A percentile compares a stretch with the other conserved stretches of the same genome.
These are phyloP conservation scores for Camellia sinensis DNA, from an alignment of 148 eudicot genomes.

Conservation along the genomic window DNA sequence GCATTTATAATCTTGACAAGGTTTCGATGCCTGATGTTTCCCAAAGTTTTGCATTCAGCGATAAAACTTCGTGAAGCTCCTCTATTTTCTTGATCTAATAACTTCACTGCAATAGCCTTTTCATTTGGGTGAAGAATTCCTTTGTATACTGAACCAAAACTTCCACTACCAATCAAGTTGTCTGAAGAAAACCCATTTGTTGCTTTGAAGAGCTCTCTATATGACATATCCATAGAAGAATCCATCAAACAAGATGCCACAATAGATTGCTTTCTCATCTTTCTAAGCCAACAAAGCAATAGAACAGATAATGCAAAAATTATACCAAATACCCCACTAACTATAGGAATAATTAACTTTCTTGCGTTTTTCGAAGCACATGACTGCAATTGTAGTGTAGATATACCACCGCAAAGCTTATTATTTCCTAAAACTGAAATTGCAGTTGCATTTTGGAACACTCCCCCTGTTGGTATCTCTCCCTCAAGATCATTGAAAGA, in stretches of 20 bases:
- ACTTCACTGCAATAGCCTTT: slow-evolving; percentile 10
- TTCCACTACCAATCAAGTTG: slow-evolving; percentile 16
- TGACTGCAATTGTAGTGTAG: slow-evolving; percentile 20
- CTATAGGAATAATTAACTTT: background rate
- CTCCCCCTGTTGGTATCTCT: slow-evolving; percentile 25
- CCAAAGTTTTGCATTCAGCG: slow-evolving; percentile 11
- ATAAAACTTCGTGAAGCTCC: slow-evolving; percentile 16
- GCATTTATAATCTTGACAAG: slow-evolving; percentile 14
- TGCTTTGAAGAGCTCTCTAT: slow-evolving; percentile 10
- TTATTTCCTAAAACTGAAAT: slow-evolving; percentile 23
- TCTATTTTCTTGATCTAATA: slow-evolving; percentile 8
- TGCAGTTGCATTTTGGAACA: slow-evolving; percentile 24
- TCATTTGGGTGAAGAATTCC: background rate
- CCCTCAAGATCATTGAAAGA: slow-evolving; percentile 38
- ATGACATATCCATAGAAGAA: slow-evolving; percentile 4
- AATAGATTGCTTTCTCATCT: background rate
- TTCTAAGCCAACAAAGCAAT: background rate
- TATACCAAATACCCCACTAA: slow-evolving; percentile 4
- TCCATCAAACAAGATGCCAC: background rate
- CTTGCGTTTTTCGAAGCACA: slow-evolving; percentile 13
- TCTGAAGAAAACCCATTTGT: slow-evolving; percentile 18
- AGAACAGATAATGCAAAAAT: background rate
- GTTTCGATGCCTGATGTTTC: slow-evolving; percentile 18
- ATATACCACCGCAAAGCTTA: slow-evolving; percentile 32
- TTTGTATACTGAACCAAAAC: slow-evolving; percentile 19